A percentile compares a stretch with the other conserved stretches of the same genome.
These are phyloP conservation scores for Chlamydomonas sp. DNA, from an alignment of 139 green algal genomes.

Conservation along the genomic window DNA sequence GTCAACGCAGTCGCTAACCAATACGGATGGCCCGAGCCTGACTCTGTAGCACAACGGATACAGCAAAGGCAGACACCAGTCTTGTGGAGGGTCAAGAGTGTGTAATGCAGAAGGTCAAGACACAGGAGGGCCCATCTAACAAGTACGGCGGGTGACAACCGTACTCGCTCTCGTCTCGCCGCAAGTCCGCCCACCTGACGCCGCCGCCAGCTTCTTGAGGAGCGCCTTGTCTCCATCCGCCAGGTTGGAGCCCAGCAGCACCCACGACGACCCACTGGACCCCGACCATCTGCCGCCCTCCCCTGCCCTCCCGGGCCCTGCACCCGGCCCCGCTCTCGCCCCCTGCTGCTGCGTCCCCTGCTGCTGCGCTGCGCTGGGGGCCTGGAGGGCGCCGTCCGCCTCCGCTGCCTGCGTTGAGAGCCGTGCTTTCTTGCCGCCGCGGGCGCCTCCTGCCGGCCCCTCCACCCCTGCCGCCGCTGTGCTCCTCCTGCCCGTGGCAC, in stretches of 20 bases:
- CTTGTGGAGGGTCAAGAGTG: no score
- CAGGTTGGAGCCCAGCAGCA: constrained; percentile 18
- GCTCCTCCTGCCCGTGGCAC: neutral
- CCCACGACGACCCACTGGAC: neutral
- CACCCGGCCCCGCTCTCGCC: neutral
- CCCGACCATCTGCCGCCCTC: neutral
- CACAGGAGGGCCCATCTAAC: no score
- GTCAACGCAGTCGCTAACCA: no score
- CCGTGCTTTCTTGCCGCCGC: constrained; percentile 12
- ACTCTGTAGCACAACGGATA: neutral
- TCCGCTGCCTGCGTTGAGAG: neutral
- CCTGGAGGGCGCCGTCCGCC: no score
- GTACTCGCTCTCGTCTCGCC: no score
- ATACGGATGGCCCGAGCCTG: no score
- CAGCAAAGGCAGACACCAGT: neutral
- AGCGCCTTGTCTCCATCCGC: constrained; percentile 29
- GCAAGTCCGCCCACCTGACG: neutral
- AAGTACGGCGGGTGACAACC: no score
- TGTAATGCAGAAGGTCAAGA: no score
- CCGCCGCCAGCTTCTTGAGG: constrained; percentile 15
- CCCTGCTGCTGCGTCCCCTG: neutral
- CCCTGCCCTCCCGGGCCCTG: neutral
- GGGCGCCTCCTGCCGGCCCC: neutral
- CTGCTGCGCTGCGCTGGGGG: neutral
- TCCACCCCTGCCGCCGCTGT: no score